These are phyloP conservation scores for Microcyclosporella mali DNA, from an alignment of 2,329 filamentous ascomycete genomes.

Conservation along the genomic window DNA sequence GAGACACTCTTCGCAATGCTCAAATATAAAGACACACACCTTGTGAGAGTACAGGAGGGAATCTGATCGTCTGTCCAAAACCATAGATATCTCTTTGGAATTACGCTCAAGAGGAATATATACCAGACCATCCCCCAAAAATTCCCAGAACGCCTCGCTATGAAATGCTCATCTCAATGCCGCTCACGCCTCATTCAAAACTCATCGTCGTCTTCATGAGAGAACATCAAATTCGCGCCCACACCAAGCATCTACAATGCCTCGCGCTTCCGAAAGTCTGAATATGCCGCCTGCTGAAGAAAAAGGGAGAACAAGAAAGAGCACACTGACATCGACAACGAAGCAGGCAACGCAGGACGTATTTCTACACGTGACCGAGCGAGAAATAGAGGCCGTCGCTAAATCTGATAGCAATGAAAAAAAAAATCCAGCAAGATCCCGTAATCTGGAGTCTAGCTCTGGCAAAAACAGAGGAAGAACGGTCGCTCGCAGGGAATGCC, in stretches of 20 bases:
- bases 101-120: background rate
- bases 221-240: conserved; percentile 1
- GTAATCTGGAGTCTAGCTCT: too few species aligned
- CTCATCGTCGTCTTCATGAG: background rate
- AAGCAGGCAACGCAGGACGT: conserved; percentile 1
- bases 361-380: conserved; percentile 4
- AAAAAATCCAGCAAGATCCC: background rate
- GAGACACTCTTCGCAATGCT: too few species aligned
- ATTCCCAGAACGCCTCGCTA: conserved; percentile 11
- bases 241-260: too few species aligned
- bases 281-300: background rate
- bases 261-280: background rate
- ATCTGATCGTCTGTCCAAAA: too few species aligned
- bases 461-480: too few species aligned
- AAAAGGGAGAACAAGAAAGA: conserved; percentile 1
- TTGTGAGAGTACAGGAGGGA: too few species aligned
- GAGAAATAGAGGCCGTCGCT: too few species aligned
- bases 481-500: too few species aligned
- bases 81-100: background rate
- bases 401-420: background rate
- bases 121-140: background rate
- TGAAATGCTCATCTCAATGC: conserved; percentile 6
- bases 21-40: too few species aligned
- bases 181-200: background rate
- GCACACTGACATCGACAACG: conserved; percentile 1